Conservation (phyloP, 2,329 filamentous ascomycete species). For the Penicillium sp. region DNA sequence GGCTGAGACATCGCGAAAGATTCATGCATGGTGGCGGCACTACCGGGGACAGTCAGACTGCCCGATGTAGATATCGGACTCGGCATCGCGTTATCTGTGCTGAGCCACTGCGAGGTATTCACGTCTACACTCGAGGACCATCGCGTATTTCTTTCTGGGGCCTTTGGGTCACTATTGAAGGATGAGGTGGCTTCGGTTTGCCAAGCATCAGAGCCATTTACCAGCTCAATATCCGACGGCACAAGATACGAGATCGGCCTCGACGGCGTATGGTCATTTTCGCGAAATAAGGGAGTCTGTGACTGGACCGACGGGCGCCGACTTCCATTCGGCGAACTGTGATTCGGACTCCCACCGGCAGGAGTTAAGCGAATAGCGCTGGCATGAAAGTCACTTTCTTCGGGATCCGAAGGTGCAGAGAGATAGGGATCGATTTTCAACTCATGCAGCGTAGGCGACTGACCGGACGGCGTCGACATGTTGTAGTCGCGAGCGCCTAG, state of each 20-base stretch:
- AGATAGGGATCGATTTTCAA: constrained; percentile 40
- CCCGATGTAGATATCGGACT: constrained; percentile 28
- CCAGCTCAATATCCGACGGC: constrained; percentile 19
- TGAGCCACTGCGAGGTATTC: constrained; percentile 32
- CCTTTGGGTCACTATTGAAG: constrained; percentile 8
- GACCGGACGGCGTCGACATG: constrained; percentile 24
- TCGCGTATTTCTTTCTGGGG: background rate
- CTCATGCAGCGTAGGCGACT: constrained; percentile 31
- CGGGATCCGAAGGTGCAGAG: constrained; percentile 36
- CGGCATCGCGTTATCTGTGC: constrained; percentile 31
- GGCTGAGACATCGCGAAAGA: constrained; percentile 18
- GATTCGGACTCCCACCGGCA: constrained; percentile 17
- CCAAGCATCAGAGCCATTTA: constrained; percentile 6
- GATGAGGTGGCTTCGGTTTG: constrained; percentile 13
- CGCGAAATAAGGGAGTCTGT: constrained; percentile 7
- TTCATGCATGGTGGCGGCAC: constrained; percentile 14
- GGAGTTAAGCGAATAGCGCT: constrained; percentile 34
- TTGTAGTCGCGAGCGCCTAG: constrained; percentile 4
- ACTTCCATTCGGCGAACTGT: constrained; percentile 17
- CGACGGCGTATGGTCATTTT: constrained; percentile 9
- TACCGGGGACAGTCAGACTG: constrained; percentile 7
- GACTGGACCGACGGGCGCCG: constrained; percentile 15
- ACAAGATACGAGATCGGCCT: constrained; percentile 13
- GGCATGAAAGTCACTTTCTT: constrained; percentile 38
- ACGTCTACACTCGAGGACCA: constrained; percentile 20